A percentile compares a stretch with the other conserved stretches of the same genome.
Evolutionary conservation across 305 asterid genomes (phyloP).

Genomic region (Withania somnifera): DNA sequence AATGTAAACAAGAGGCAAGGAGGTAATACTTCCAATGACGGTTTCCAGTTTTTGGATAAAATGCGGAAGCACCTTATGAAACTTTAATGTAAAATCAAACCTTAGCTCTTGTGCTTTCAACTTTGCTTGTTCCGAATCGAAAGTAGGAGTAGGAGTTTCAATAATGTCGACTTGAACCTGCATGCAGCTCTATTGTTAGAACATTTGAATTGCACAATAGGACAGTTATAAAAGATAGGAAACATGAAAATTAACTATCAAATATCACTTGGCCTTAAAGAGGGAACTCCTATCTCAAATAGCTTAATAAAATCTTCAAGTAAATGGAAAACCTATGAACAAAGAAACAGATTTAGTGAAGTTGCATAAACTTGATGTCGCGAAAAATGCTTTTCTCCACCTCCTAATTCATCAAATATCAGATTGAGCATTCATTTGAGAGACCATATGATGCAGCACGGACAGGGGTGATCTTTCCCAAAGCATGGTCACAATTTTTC

Average conservation of each 20-base stretch:
- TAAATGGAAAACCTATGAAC: background rate
- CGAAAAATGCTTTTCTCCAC: background rate
- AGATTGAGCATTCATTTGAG: background rate
- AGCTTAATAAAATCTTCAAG: background rate
- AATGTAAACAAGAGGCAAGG: background rate
- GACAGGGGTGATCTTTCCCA: too few relatives aligned
- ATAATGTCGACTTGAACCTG: slow-evolving; percentile 38
- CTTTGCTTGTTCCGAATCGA: slow-evolving; percentile 42
- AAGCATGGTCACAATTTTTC: too few relatives aligned
- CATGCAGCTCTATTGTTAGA: slow-evolving; percentile 7
- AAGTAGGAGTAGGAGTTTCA: slow-evolving; percentile 27
- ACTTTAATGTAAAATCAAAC: slow-evolving; percentile 22
- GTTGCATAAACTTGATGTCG: background rate
- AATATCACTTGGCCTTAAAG: background rate
- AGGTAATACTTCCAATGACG: background rate
- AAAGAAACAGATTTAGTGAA: background rate
- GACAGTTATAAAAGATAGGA: background rate
- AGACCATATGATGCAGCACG: too few relatives aligned
- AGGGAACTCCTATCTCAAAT: background rate
- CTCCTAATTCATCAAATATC: background rate
- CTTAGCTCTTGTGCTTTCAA: slow-evolving; percentile 47
- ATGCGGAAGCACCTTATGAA: background rate
- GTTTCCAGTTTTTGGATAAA: background rate
- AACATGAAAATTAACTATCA: background rate
- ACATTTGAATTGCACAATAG: background rate